Evolutionary conservation across 495 filamentous ascomycete species (phyloP).

Genomic region (Tuber borchii): DNA sequence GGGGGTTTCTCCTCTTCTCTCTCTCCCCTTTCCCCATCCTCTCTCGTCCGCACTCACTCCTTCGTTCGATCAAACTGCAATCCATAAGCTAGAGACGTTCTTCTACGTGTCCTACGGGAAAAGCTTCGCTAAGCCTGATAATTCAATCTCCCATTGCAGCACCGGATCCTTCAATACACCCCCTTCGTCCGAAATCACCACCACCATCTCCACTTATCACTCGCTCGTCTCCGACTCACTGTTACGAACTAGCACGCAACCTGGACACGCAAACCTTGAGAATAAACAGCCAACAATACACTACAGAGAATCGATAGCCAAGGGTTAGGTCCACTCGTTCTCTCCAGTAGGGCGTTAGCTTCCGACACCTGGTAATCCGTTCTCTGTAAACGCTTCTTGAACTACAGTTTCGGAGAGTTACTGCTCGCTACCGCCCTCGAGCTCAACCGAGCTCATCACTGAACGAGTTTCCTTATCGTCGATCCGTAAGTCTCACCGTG

Average conservation of each 20-base stretch:
- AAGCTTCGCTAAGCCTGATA: conserved; percentile 41
- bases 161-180: conserved; percentile 26
- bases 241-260: conserved; percentile 20
- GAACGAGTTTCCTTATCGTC: conserved; percentile 40
- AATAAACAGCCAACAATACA: conserved; percentile 14
- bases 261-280: conserved; percentile 17
- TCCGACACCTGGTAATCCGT: conserved; percentile 32
- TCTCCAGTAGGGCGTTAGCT: conserved; percentile 32
- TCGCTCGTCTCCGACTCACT: conserved; percentile 17
- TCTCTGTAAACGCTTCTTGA: conserved; percentile 30
- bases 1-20: conserved; percentile 36
- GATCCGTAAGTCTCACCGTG: conserved; percentile 33
- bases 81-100: conserved; percentile 41
- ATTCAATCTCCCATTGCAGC: conserved; percentile 38
- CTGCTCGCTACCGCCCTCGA: conserved; percentile 15
- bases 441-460: conserved; percentile 34
- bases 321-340: conserved; percentile 25
- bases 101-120: conserved; percentile 40
- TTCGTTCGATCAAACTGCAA: conserved; percentile 40
- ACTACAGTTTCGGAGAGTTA: conserved; percentile 1
- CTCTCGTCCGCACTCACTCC: conserved; percentile 17
- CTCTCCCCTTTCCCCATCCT: conserved; percentile 10
- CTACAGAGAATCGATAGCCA: conserved; percentile 35
- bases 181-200: conserved; percentile 10
- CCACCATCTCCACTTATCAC: conserved; percentile 13